Evolutionary conservation across 768 basidiomycete genomes (phyloP).

Genomic region (Tremella mesenterica): DNA sequence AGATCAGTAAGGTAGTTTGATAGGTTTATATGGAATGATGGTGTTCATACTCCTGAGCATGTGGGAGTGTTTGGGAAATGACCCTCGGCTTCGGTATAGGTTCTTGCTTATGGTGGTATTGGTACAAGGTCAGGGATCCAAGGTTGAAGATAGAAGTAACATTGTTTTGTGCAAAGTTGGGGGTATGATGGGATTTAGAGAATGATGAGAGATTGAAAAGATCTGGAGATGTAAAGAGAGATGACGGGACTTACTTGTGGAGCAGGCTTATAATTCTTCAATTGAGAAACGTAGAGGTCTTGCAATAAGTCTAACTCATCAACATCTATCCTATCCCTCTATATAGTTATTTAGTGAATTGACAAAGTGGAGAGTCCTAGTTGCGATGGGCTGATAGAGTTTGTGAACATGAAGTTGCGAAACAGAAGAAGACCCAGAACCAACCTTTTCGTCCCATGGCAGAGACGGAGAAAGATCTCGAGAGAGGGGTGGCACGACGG

Average conservation of each 20-base stretch:
- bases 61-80: background rate
- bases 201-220: conserved; percentile 1
- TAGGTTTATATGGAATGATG: background rate
- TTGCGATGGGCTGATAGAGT: no score
- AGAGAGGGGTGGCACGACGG: conserved; percentile 30
- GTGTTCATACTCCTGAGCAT: background rate
- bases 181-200: background rate
- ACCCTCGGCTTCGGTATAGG: no score
- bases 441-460: conserved; percentile 44
- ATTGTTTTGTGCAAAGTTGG: no score
- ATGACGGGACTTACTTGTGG: conserved; percentile 53
- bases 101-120: no score
- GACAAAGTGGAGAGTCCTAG: no score
- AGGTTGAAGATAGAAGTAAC: background rate
- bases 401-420: background rate
- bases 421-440: conserved; percentile 1
- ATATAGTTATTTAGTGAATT: no score
- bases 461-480: conserved; percentile 43
- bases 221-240: background rate
- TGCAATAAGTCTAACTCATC: conserved; percentile 67
- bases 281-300: conserved; percentile 81
- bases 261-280: conserved; percentile 79
- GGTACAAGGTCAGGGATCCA: no score
- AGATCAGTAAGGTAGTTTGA: background rate
- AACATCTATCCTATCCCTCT: background rate